Evolutionary conservation across 768 basidiomycete species (phyloP), one percentile per base, ranked within the genome.

Genomic region (Calocera viscosa): DNA sequence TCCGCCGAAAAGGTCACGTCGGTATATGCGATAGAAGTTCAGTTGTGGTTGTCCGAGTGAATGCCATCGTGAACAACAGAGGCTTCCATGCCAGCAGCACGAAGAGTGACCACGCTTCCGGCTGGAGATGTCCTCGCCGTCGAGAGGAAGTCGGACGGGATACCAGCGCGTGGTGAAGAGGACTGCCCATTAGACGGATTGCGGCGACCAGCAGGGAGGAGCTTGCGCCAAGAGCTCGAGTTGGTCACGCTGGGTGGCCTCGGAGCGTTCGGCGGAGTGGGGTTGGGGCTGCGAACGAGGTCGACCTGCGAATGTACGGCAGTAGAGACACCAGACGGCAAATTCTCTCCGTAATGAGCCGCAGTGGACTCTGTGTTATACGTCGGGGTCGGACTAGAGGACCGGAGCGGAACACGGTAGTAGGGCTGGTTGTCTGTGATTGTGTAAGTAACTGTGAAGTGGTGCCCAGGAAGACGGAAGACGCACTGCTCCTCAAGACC

Each of bases 291-390:
- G 19, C 14, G 53, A 16, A 60, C 3, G 24, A 60, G 53, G 30
- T 60, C 53, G 53, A 60, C 53, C 30, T 60, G 53, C 2, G 53
- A 60, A 32, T 60, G 53, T 10, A 60, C 53, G 30, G 53, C 53
- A 26, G 53, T 60, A 5, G 53, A 60, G 14, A 30, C 30, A 10
- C 53, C 53, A 16, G 53, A 60, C 5, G 53, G 53, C 24, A 60
- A 19, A 32, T 12, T 2, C 2, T 60, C 53, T 3, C 5, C 8
- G 22, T 28, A 30, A 19, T 60, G 53, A 12, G 53, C 53, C 24
- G 30, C 11, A 26, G 53, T 60, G 7, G 14, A 60, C 7, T 60
- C 53, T 11, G 53, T 60, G 53, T 60, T 60, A 10, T 16, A 14
- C 16, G 26, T 60, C 8, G 53, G 53, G 30, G 53, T 60, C 7